Conservation (phyloP, 2,329 filamentous ascomycete genomes). For the Diplodia corticola region DNA sequence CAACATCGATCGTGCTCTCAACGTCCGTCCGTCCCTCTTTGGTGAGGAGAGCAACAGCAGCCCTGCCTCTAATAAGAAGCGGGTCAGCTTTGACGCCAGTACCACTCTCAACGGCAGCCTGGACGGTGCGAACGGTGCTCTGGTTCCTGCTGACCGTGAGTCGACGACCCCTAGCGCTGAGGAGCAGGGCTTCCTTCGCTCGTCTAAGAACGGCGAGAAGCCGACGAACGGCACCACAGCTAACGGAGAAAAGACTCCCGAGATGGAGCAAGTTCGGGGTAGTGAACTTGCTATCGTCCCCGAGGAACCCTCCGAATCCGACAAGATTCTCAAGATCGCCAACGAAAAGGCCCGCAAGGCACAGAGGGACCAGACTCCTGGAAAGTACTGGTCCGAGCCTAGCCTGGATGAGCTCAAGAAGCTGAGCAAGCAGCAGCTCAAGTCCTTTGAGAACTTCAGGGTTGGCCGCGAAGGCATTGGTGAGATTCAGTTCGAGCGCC, state of each 20-base stretch:
- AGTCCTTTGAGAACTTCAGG: constrained; percentile 71
- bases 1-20: constrained; percentile 86
- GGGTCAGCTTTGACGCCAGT: constrained; percentile 79
- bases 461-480: constrained; percentile 84
- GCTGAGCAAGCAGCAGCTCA: constrained; percentile 78
- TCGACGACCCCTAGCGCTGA: constrained; percentile 57
- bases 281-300: constrained; percentile 78
- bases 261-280: constrained; percentile 71
- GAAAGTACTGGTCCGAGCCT: constrained; percentile 86
- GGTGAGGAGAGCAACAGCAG: constrained; percentile 52
- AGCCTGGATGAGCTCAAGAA: constrained; percentile 70
- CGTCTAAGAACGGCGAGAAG: constrained; percentile 36
- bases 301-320: constrained; percentile 58
- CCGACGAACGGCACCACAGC: constrained; percentile 40
- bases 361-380: constrained; percentile 57
- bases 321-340: constrained; percentile 32
- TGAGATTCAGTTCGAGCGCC: constrained; percentile 73
- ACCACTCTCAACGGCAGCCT: constrained; percentile 43
- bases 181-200: constrained; percentile 62
- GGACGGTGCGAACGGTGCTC: constrained; percentile 48
- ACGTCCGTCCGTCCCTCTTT: constrained; percentile 61
- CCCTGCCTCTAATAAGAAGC: constrained; percentile 61
- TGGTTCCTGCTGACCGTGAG: constrained; percentile 54
- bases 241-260: constrained; percentile 46
- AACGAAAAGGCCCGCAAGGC: constrained; percentile 26